Conservation (phyloP, 1,139 yeast genomes). For the Arxiozyma slooffiae region DNA sequence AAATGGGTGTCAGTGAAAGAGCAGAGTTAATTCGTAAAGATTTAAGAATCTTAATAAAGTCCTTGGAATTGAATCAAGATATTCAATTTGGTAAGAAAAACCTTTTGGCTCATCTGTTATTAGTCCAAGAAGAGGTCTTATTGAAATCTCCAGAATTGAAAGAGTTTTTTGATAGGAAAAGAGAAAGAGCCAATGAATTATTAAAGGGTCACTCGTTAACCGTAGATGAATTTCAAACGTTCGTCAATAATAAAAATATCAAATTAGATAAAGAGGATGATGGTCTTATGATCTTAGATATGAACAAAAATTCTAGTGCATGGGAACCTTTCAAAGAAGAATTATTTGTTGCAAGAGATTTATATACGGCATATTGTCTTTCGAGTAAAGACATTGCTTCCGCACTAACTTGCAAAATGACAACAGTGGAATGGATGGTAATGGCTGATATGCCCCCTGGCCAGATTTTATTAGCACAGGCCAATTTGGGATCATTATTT, state of each 20-base stretch:
- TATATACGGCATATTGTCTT: constrained; percentile 57
- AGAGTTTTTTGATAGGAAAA: constrained; percentile 25
- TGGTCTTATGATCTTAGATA: constrained; percentile 28
- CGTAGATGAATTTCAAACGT: constrained; percentile 21
- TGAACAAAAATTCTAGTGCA: constrained; percentile 35
- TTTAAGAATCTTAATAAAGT: constrained; percentile 56
- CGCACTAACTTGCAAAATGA: constrained; percentile 54
- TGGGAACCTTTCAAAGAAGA: constrained; percentile 73
- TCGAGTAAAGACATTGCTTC: constrained; percentile 55
- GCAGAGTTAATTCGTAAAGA: constrained; percentile 65
- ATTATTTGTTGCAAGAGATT: constrained; percentile 61
- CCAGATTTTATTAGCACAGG: constrained; percentile 54
- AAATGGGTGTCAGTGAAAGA: constrained; percentile 22
- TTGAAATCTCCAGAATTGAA: constrained; percentile 30
- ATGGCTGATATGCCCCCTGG: constrained; percentile 60
- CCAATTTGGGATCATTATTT: constrained; percentile 62
- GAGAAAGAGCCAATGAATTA: constrained; percentile 16
- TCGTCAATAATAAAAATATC: constrained; percentile 24
- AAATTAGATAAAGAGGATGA: constrained; percentile 20
- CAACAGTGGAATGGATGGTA: constrained; percentile 66
- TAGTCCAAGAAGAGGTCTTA: constrained; percentile 55
- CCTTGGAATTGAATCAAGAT: constrained; percentile 49
- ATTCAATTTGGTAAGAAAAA: constrained; percentile 49
- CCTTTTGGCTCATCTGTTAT: constrained; percentile 50
- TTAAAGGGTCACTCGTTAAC: constrained; percentile 14